Percentiles rank a stretch among this genome's conserved stretches.
phyloP scores from a whole-genome alignment of 495 filamentous ascomycete genomes.

The Hapsidospora chrysogenum region DNA sequence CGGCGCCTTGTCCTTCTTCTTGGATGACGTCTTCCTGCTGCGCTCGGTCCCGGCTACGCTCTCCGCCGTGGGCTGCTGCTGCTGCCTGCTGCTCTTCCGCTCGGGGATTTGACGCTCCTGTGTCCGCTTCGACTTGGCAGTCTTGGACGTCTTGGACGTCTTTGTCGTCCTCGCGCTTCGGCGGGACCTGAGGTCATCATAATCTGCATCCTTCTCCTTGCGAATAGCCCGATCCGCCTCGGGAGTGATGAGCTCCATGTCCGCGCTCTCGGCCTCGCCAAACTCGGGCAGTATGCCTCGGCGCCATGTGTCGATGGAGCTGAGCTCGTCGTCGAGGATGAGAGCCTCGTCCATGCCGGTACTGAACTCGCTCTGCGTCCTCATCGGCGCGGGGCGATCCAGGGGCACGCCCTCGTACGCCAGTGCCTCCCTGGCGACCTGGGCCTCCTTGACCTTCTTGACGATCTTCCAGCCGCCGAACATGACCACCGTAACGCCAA shows the following conservation, averaged over 20 bases:
- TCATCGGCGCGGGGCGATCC: background rate
- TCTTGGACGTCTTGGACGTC: constrained; percentile 10
- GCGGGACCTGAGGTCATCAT: constrained; percentile 8
- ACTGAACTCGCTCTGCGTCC: constrained; percentile 1
- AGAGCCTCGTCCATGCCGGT: constrained; percentile 28
- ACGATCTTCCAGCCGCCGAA: constrained; percentile 95
- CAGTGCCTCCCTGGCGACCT: constrained; percentile 29
- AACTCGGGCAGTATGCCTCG: constrained; percentile 44
- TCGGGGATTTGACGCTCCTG: constrained; percentile 6
- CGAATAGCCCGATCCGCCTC: constrained; percentile 44
- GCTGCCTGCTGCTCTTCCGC: constrained; percentile 10
- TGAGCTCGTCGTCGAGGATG: constrained; percentile 30
- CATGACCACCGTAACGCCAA: constrained; percentile 83
- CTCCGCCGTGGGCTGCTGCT: constrained; percentile 8
- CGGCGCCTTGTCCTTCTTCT: constrained; percentile 11
- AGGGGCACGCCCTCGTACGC: constrained; percentile 22
- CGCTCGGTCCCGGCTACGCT: constrained; percentile 3
- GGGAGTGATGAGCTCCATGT: constrained; percentile 75
- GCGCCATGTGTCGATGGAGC: constrained; percentile 65
- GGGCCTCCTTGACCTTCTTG: constrained; percentile 48
- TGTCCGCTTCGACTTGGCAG: constrained; percentile 4
- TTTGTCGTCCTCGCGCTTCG: constrained; percentile 10
- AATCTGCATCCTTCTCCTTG: background rate
- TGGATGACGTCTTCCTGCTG: constrained; percentile 13
- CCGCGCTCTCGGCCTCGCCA: constrained; percentile 55